Conservation (phyloP, 768 basidiomycete species). For the Butyriboletus loyo region DNA sequence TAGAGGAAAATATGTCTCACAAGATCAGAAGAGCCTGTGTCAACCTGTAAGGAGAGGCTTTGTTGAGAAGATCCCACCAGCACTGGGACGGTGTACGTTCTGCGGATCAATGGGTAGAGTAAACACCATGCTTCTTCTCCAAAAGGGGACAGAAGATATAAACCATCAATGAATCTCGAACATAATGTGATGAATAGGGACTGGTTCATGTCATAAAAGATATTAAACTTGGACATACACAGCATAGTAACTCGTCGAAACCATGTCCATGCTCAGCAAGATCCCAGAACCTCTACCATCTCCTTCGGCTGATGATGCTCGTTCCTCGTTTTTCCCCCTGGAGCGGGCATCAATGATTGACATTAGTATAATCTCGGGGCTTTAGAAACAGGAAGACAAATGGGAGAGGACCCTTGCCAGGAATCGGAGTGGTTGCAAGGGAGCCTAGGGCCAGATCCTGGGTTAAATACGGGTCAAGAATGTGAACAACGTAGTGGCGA, state of each 20-base stretch:
- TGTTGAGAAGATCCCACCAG: conserved; percentile 48
- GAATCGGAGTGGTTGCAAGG: not conserved
- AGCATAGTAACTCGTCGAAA: conserved; percentile 52
- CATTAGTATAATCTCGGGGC: conserved; percentile 10
- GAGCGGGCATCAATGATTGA: conserved; percentile 2
- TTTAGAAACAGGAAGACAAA: not conserved
- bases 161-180: not conserved
- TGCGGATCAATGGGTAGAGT: conserved; percentile 25
- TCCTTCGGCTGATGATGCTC: conserved; percentile 35
- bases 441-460: not conserved
- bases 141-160: not conserved
- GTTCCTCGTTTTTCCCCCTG: conserved; percentile 10
- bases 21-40: conserved; percentile 80
- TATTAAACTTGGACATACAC: conserved; percentile 39
- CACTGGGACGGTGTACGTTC: conserved; percentile 64
- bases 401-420: not conserved
- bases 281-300: conserved; percentile 51
- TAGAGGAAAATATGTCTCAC: conserved; percentile 39
- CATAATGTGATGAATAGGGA: not conserved
- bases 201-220: not conserved
- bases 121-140: not conserved
- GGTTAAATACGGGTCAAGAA: not conserved
- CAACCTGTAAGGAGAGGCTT: conserved; percentile 64
- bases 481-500: conserved; percentile 12
- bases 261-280: conserved; percentile 54